phyloP scores from a whole-genome alignment of 108 stramenopile species.

The Pseudonitzschia delicatissima region DNA sequence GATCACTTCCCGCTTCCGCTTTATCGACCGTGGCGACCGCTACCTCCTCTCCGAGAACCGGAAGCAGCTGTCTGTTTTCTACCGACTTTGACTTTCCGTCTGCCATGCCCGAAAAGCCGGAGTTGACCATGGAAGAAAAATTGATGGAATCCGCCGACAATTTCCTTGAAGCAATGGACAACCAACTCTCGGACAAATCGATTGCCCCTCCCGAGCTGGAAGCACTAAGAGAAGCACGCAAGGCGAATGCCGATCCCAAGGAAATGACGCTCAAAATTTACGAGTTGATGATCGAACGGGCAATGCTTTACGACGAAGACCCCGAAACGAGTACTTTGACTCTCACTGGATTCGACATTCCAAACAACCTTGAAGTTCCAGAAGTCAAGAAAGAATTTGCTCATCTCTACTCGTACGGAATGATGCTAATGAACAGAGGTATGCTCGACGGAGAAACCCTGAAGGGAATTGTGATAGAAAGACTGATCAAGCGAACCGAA shows the following conservation, averaged over 20 bases:
- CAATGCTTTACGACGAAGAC: constrained; percentile 67
- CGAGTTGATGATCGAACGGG: constrained; percentile 77
- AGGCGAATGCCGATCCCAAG: constrained; percentile 22
- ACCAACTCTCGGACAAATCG: constrained; percentile 45
- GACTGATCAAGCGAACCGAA: constrained; percentile 69
- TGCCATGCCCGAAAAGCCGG: constrained; percentile 72
- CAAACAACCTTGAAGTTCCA: constrained; percentile 59
- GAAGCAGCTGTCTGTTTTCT: neutral
- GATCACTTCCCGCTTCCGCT: neutral
- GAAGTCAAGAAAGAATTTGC: constrained; percentile 68
- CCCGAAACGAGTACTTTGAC: constrained; percentile 56
- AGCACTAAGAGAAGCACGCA: constrained; percentile 40
- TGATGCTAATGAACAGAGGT: constrained; percentile 53
- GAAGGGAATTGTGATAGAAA: constrained; percentile 49
- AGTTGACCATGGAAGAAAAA: constrained; percentile 51
- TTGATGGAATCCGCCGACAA: constrained; percentile 53
- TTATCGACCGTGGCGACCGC: neutral
- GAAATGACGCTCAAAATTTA: constrained; percentile 49
- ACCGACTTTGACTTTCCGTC: constrained; percentile 59
- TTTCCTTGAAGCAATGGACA: constrained; percentile 46
- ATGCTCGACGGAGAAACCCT: constrained; percentile 47
- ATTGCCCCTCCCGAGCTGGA: constrained; percentile 60
- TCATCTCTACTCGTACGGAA: constrained; percentile 68
- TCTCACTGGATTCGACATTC: constrained; percentile 70
- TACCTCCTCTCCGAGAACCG: neutral